Percentiles rank a stretch among this genome's conserved stretches.
Evolutionary conservation across 768 basidiomycete species (phyloP).

Genomic region (Hemileccinum rubropunctum): DNA sequence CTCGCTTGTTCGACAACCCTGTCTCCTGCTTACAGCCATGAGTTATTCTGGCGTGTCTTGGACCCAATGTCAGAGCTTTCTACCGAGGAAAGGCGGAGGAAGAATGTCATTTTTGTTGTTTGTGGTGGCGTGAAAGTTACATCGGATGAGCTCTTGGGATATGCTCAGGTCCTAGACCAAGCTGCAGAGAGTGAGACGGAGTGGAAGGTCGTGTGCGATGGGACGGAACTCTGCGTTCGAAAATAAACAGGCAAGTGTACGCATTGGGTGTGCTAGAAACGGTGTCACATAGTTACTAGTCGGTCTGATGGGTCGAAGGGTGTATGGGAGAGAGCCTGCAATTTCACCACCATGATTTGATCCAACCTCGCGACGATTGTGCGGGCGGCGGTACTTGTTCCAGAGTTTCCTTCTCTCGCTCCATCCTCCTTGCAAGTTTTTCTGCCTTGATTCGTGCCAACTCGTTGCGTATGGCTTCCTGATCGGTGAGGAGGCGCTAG

Average conservation of each 20-base stretch:
- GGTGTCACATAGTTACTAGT: no score
- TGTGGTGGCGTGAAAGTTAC: constrained; percentile 63
- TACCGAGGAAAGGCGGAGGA: constrained; percentile 22
- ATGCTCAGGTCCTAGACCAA: constrained; percentile 38
- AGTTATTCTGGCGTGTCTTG: constrained; percentile 46
- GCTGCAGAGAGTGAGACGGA: constrained; percentile 28
- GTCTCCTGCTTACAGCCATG: constrained; percentile 57
- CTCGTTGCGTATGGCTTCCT: constrained; percentile 62
- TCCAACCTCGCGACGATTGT: constrained; percentile 27
- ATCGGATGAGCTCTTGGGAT: constrained; percentile 49
- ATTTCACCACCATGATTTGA: constrained; percentile 24
- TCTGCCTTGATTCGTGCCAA: constrained; percentile 69
- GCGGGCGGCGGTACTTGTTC: constrained; percentile 15
- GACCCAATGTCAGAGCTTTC: constrained; percentile 24
- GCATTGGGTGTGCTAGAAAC: constrained; percentile 18
- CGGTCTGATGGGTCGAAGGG: neutral
- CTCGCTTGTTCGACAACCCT: constrained; percentile 73
- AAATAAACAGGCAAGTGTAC: constrained; percentile 9
- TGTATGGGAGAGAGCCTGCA: neutral
- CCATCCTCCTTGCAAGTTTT: constrained; percentile 43
- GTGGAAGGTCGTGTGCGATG: constrained; percentile 32
- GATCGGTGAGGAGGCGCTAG: constrained; percentile 65
- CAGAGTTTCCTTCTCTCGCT: constrained; percentile 40
- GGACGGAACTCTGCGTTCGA: constrained; percentile 19
- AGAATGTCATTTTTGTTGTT: constrained; percentile 16